phyloP scores from a whole-genome alignment of 2,329 filamentous ascomycete species.

The Sporothrix schenckii region DNA sequence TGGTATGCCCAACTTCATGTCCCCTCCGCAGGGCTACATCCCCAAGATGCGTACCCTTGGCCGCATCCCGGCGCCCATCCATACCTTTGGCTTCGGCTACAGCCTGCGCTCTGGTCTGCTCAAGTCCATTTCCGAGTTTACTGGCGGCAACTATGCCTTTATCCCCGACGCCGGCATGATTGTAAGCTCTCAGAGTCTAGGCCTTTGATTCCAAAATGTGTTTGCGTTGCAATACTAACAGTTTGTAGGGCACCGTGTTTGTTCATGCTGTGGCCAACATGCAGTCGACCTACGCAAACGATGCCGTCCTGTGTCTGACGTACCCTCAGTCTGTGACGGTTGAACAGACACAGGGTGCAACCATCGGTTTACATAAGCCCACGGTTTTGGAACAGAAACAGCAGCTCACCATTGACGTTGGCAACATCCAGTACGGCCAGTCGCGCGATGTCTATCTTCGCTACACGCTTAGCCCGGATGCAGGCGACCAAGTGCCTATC shows the following conservation, averaged over 20 bases:
- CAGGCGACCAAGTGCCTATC: slow-evolving; percentile 37
- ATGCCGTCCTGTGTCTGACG: slow-evolving; percentile 49
- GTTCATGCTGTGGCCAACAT: slow-evolving; percentile 64
- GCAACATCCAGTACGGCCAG: slow-evolving; percentile 64
- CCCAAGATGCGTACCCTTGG: slow-evolving; percentile 53
- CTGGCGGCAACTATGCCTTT: slow-evolving; percentile 62
- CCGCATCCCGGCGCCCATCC: slow-evolving; percentile 50
- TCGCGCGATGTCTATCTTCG: slow-evolving; percentile 58
- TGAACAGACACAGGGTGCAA: slow-evolving; percentile 46
- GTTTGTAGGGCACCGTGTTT: slow-evolving; percentile 57
- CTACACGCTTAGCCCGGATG: slow-evolving; percentile 38
- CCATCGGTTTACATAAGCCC: slow-evolving; percentile 42
- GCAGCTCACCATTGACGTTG: slow-evolving; percentile 48
- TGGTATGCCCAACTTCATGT: slow-evolving; percentile 56
- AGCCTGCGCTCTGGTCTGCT: slow-evolving; percentile 55
- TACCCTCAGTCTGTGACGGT: slow-evolving; percentile 47
- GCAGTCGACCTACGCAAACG: slow-evolving; percentile 59
- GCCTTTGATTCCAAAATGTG: neutral
- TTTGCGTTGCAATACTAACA: neutral
- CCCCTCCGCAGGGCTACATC: slow-evolving; percentile 56
- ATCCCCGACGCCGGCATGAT: slow-evolving; percentile 67
- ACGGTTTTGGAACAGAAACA: slow-evolving; percentile 25
- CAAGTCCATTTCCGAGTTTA: slow-evolving; percentile 62
- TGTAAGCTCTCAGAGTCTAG: slow-evolving; percentile 39
- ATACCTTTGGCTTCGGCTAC: slow-evolving; percentile 61